Conservation (phyloP, 2,329 filamentous ascomycete species). For the Pseudogymnoascus sp. region DNA sequence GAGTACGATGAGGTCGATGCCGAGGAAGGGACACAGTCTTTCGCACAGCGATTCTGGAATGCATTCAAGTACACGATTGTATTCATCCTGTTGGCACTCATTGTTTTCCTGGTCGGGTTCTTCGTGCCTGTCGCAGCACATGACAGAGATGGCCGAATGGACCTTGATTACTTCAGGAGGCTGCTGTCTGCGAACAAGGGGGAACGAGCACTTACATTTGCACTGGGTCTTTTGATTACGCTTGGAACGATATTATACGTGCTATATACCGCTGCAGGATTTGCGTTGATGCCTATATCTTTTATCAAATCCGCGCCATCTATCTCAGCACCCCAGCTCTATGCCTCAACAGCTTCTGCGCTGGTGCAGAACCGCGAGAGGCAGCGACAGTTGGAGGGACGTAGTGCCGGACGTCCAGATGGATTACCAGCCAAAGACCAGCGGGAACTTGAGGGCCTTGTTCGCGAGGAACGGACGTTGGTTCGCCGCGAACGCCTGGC, state of each 20-base stretch:
- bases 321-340: slow-evolving; percentile 73
- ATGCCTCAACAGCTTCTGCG: slow-evolving; percentile 68
- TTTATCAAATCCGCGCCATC: slow-evolving; percentile 89
- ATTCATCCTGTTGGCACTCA: slow-evolving; percentile 71
- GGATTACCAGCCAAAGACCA: slow-evolving; percentile 78
- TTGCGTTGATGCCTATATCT: slow-evolving; percentile 81
- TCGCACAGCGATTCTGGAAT: slow-evolving; percentile 66
- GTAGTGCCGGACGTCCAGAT: slow-evolving; percentile 67
- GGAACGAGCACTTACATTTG: slow-evolving; percentile 87
- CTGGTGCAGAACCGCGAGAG: slow-evolving; percentile 84
- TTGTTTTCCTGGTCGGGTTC: slow-evolving; percentile 87
- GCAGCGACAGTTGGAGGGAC: slow-evolving; percentile 83
- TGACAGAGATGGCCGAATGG: slow-evolving; percentile 36
- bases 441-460: slow-evolving; percentile 77
- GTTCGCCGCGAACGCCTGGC: slow-evolving; percentile 83
- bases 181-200: slow-evolving; percentile 80
- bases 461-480: slow-evolving; percentile 86
- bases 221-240: slow-evolving; percentile 78
- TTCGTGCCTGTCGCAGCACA: slow-evolving; percentile 78
- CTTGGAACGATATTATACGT: slow-evolving; percentile 81
- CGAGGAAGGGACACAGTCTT: slow-evolving; percentile 68
- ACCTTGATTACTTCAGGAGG: slow-evolving; percentile 87
- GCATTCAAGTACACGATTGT: slow-evolving; percentile 85
- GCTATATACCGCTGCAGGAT: slow-evolving; percentile 79
- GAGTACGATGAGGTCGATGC: slow-evolving; percentile 90